Percentiles rank a stretch among this genome's conserved stretches.
These are phyloP conservation scores for Globisporangium sylvaticum DNA, from an alignment of 352 stramenopile genomes.

Conservation along the genomic window DNA sequence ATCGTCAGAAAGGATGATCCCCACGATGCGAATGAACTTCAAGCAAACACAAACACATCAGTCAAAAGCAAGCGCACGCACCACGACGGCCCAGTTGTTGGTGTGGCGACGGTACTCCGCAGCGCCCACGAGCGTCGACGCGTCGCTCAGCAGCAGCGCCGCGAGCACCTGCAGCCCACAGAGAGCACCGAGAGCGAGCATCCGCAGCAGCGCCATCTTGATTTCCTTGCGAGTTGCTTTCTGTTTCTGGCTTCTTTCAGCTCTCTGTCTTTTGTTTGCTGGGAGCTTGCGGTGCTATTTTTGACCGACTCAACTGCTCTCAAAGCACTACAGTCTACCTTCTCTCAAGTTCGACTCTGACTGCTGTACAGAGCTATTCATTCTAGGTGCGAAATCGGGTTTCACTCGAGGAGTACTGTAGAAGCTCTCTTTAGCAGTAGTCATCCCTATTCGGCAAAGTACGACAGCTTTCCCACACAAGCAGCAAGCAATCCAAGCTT, in stretches of 20 bases:
- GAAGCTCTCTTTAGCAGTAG: not conserved
- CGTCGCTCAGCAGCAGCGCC: conserved; percentile 21
- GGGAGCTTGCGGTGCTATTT: not conserved
- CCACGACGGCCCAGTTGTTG: conserved; percentile 87
- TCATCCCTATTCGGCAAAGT: not conserved
- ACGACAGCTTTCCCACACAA: not conserved
- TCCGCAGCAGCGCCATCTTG: conserved; percentile 5
- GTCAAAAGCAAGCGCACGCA: conserved; percentile 19
- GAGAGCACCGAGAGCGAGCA: conserved; percentile 2
- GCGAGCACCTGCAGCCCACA: conserved; percentile 18
- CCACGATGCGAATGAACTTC: not conserved
- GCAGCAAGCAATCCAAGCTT: not conserved
- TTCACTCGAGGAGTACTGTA: not conserved
- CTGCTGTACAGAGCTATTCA: not conserved
- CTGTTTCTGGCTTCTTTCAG: not conserved
- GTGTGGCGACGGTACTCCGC: conserved; percentile 68
- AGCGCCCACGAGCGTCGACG: conserved; percentile 3
- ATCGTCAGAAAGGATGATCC: not conserved
- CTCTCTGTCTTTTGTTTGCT: not conserved
- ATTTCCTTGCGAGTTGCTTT: not conserved
- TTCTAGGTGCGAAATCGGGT: not conserved
- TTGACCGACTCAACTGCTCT: not conserved
- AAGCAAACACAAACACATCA: not conserved
- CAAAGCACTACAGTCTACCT: not conserved
- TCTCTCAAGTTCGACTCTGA: not conserved